These are phyloP conservation scores for Chaetomium strumarium DNA, from an alignment of 2,329 filamentous ascomycete species.

Conservation along the genomic window DNA sequence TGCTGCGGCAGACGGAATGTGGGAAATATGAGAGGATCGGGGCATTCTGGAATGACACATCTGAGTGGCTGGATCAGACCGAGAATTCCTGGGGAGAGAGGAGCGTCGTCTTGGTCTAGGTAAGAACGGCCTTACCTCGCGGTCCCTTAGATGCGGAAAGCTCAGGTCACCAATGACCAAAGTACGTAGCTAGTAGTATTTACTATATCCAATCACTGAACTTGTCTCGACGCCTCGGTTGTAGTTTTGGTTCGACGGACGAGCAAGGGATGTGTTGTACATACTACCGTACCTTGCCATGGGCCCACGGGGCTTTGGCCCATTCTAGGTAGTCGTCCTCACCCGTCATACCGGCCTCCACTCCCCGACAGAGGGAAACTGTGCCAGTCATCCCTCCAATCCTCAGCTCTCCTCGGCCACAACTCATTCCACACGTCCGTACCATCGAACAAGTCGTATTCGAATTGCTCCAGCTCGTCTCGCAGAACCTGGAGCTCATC, in stretches of 20 bases:
- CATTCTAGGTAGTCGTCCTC: no score
- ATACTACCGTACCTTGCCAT: no score
- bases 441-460: neutral
- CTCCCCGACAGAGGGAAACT: neutral
- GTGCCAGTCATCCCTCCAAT: neutral
- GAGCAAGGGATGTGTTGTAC: no score
- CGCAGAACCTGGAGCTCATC: neutral
- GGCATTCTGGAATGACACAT: constrained; percentile 6
- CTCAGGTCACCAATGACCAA: no score
- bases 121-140: no score
- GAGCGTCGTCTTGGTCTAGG: neutral
- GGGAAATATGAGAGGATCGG: constrained; percentile 8
- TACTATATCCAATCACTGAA: no score
- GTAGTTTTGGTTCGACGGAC: no score
- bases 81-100: neutral
- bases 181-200: no score
- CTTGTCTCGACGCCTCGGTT: no score
- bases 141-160: no score
- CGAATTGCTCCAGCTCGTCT: neutral
- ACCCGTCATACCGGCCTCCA: neutral
- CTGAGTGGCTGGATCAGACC: neutral
- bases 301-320: no score
- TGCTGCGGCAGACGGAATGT: neutral
- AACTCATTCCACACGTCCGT: neutral
- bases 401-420: neutral